These are phyloP conservation scores for Rutstroemia sp. DNA, from an alignment of 2,329 filamentous ascomycete species.

Conservation along the genomic window DNA sequence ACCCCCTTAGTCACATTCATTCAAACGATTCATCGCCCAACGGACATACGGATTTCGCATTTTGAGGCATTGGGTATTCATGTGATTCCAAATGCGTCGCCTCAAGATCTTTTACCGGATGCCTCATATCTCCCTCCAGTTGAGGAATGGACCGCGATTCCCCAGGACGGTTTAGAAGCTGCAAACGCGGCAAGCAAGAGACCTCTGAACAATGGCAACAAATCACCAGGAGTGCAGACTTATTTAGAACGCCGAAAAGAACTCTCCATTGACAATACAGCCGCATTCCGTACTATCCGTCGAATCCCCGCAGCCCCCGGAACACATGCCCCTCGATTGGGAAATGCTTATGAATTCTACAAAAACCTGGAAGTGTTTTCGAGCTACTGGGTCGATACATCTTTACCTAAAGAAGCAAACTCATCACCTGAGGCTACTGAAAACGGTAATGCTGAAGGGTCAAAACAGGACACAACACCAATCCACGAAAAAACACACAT, in stretches of 20 bases:
- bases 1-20: conserved; percentile 43
- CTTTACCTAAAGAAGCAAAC: conserved; percentile 23
- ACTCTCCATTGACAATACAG: conserved; percentile 47
- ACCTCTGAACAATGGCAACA: conserved; percentile 44
- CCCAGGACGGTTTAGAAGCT: conserved; percentile 27
- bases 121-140: conserved; percentile 43
- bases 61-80: conserved; percentile 52
- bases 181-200: conserved; percentile 41
- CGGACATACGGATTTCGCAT: conserved; percentile 41
- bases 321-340: conserved; percentile 46
- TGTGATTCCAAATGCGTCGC: conserved; percentile 42
- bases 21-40: conserved; percentile 45
- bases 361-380: conserved; percentile 53
- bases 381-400: conserved; percentile 55
- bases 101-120: conserved; percentile 46
- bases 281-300: conserved; percentile 54
- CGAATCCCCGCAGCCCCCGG: conserved; percentile 49
- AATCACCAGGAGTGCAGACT: conserved; percentile 49
- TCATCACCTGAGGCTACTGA: conserved; percentile 14
- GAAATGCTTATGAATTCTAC: conserved; percentile 60
- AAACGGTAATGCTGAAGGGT: conserved; percentile 7
- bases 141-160: conserved; percentile 39
- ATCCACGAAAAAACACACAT: conserved; percentile 15
- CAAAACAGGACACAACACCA: conserved; percentile 16
- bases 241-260: conserved; percentile 53